These are phyloP conservation scores for Pleurotus cornucopiae DNA, from an alignment of 768 basidiomycete genomes.

Conservation along the genomic window DNA sequence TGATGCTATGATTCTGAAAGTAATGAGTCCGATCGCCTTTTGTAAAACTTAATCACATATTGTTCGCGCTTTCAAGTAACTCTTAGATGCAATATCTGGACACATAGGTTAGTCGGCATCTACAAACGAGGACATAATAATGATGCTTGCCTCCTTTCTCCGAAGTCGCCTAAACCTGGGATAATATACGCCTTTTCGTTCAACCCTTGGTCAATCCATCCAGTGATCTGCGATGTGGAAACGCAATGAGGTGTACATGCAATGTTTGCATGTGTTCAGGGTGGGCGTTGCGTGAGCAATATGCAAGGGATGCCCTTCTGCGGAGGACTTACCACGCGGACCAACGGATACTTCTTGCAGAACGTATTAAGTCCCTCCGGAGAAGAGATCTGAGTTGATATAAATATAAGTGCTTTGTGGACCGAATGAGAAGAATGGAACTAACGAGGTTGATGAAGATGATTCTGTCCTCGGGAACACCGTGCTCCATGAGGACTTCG, in stretches of 20 bases:
- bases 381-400: constrained; percentile 62
- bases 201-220: constrained; percentile 92
- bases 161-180: constrained; percentile 96
- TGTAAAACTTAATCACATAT: no score
- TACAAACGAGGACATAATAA: no score
- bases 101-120: no score
- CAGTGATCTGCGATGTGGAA: constrained; percentile 64
- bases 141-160: constrained; percentile 67
- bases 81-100: background rate
- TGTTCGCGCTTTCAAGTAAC: no score
- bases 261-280: background rate
- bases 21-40: no score
- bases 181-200: constrained; percentile 91
- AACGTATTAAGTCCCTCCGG: constrained; percentile 88
- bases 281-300: background rate
- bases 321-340: constrained; percentile 66
- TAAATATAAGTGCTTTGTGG: constrained; percentile 4
- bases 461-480: constrained; percentile 91
- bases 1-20: no score
- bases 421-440: background rate
- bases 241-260: background rate
- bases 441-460: constrained; percentile 90
- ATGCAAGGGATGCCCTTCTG: background rate
- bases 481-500: constrained; percentile 87
- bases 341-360: constrained; percentile 66